Evolutionary conservation across 2,329 filamentous ascomycete species (phyloP).

Genomic region (Aureobasidium sp.): DNA sequence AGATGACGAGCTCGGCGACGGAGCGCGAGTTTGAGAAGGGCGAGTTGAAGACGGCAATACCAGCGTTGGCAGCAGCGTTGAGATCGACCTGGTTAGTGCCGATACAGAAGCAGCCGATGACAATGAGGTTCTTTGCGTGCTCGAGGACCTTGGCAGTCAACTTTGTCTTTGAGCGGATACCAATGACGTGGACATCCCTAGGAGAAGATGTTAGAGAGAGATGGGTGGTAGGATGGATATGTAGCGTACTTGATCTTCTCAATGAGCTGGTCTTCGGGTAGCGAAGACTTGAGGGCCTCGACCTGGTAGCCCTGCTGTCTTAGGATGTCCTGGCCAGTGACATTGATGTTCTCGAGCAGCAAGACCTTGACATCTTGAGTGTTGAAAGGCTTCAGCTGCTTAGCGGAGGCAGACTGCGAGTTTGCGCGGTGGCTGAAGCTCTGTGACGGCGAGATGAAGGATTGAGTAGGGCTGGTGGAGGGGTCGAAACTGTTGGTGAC

Average conservation of each 20-base stretch:
- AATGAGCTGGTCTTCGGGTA: constrained; percentile 89
- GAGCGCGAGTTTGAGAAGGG: constrained; percentile 97
- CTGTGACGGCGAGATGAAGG: constrained; percentile 64
- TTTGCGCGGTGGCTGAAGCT: constrained; percentile 35
- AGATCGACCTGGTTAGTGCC: constrained; percentile 94
- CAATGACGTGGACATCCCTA: constrained; percentile 93
- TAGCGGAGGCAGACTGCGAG: constrained; percentile 43
- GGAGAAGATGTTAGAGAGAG: neutral
- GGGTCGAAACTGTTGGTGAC: constrained; percentile 29
- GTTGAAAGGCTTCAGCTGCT: constrained; percentile 90
- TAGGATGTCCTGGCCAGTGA: constrained; percentile 78
- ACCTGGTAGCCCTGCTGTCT: constrained; percentile 89
- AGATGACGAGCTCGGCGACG: constrained; percentile 92
- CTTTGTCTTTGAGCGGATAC: constrained; percentile 96
- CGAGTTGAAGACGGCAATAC: constrained; percentile 98
- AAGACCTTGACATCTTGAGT: constrained; percentile 95
- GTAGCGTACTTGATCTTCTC: constrained; percentile 74
- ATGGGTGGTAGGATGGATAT: neutral
- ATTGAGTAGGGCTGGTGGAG: constrained; percentile 49
- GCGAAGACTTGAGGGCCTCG: constrained; percentile 77
- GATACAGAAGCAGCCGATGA: constrained; percentile 98
- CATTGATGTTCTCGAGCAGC: constrained; percentile 90
- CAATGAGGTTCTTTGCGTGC: constrained; percentile 88
- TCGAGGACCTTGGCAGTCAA: constrained; percentile 75
- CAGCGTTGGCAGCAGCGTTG: constrained; percentile 69